Conservation (phyloP, 352 stramenopile species). For the Pythium insidiosum region DNA sequence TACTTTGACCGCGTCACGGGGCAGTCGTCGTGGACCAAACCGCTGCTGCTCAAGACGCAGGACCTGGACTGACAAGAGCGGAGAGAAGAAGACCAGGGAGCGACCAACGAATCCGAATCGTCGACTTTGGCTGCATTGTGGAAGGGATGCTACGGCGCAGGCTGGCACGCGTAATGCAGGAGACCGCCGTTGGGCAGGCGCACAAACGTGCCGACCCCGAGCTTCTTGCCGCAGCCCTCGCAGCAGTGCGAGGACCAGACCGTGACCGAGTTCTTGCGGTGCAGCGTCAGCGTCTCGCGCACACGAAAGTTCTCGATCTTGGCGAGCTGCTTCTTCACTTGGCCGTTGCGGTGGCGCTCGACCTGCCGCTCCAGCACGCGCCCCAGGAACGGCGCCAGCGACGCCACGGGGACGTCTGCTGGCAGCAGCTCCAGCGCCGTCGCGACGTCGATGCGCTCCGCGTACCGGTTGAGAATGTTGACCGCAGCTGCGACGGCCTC, state of each 20-base stretch:
- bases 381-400: constrained; percentile 56
- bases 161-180: constrained; percentile 75
- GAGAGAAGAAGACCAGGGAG: no score
- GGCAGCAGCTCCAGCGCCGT: constrained; percentile 71
- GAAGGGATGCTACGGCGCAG: constrained; percentile 15
- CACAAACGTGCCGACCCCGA: constrained; percentile 66
- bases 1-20: constrained; percentile 73
- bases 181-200: constrained; percentile 46
- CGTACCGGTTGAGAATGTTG: constrained; percentile 75
- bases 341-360: constrained; percentile 61
- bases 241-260: constrained; percentile 74
- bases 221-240: constrained; percentile 55
- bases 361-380: constrained; percentile 71
- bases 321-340: constrained; percentile 81
- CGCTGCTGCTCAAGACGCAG: constrained; percentile 35
- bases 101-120: no score
- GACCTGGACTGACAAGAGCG: no score
- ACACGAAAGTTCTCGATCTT: constrained; percentile 87
- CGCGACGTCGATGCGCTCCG: constrained; percentile 72
- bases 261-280: constrained; percentile 62
- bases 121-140: no score
- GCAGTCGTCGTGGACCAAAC: constrained; percentile 74
- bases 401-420: constrained; percentile 33
- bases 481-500: constrained; percentile 61
- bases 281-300: constrained; percentile 47